A percentile compares a stretch with the other conserved stretches of the same genome.
Evolutionary conservation across 2,329 filamentous ascomycete species (phyloP).

Genomic region (Anisogramma anomala): DNA sequence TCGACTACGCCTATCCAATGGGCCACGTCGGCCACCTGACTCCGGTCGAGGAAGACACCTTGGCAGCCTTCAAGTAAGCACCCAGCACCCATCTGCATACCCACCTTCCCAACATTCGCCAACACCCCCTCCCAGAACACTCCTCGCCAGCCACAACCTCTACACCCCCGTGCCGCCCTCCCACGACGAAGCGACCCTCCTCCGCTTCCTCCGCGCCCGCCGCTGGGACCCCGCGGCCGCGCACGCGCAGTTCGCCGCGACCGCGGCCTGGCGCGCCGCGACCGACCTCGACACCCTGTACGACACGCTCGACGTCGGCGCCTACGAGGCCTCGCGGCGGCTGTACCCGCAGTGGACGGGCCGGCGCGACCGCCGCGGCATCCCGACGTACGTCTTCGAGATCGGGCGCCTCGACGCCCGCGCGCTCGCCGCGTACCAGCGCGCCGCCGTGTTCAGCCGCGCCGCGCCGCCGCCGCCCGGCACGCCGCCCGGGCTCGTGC

Average conservation of each 20-base stretch:
- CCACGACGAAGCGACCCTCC: slow-evolving; percentile 62
- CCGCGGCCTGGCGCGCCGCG: slow-evolving; percentile 73
- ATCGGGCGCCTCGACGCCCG: slow-evolving; percentile 75
- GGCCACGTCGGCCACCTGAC: slow-evolving; percentile 76
- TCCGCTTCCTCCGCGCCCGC: slow-evolving; percentile 78
- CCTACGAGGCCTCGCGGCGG: slow-evolving; percentile 68
- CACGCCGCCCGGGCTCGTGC: slow-evolving; percentile 67
- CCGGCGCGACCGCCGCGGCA: slow-evolving; percentile 70
- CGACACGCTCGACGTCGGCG: slow-evolving; percentile 71
- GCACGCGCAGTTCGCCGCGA: slow-evolving; percentile 73
- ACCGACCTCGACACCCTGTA: slow-evolving; percentile 73
- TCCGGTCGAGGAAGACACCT: slow-evolving; percentile 51
- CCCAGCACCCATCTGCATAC: no score
- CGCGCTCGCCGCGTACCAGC: slow-evolving; percentile 68
- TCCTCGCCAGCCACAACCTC: slow-evolving; percentile 53
- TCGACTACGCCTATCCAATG: slow-evolving; percentile 47
- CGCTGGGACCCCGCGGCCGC: slow-evolving; percentile 71
- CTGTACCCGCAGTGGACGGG: slow-evolving; percentile 95
- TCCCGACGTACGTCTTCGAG: slow-evolving; percentile 85
- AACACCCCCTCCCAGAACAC: slow-evolving; percentile 18
- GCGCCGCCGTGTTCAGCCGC: slow-evolving; percentile 44
- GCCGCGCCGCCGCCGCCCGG: slow-evolving; percentile 44
- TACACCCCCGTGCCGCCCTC: slow-evolving; percentile 48
- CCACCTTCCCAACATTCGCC: no score
- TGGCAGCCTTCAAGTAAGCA: slow-evolving; percentile 55